phyloP scores from a whole-genome alignment of 2,329 filamentous ascomycete genomes.

The Endoconidiophora polonica region DNA sequence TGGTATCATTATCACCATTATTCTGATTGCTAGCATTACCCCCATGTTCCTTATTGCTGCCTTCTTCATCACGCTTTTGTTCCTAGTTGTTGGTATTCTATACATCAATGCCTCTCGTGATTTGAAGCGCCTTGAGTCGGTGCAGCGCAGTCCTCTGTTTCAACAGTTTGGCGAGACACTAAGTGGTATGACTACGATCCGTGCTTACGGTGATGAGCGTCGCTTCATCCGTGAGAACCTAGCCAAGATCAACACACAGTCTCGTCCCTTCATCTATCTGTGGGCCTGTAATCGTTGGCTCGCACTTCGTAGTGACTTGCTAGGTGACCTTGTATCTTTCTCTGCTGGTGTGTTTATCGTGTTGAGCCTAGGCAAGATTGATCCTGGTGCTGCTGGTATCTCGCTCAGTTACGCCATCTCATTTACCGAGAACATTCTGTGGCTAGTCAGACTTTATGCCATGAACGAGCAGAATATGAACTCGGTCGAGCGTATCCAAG shows the following conservation, averaged over 20 bases:
- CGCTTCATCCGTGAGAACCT: constrained; percentile 90
- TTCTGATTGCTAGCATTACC: constrained; percentile 75
- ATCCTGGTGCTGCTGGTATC: constrained; percentile 81
- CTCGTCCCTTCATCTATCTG: constrained; percentile 84
- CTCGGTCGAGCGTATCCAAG: constrained; percentile 90
- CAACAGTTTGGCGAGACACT: constrained; percentile 96
- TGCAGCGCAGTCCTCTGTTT: constrained; percentile 86
- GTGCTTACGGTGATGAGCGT: constrained; percentile 85
- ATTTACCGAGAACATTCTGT: constrained; percentile 92
- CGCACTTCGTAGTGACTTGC: constrained; percentile 74
- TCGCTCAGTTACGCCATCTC: constrained; percentile 91
- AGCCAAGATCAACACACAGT: constrained; percentile 71
- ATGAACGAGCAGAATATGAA: constrained; percentile 99
- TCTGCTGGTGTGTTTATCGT: constrained; percentile 87
- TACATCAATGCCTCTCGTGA: constrained; percentile 90
- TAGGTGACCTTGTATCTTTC: constrained; percentile 84
- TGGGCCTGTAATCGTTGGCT: constrained; percentile 98
- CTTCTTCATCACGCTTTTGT: constrained; percentile 67
- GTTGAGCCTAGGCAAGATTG: constrained; percentile 61
- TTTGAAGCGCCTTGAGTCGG: constrained; percentile 83
- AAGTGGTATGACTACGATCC: constrained; percentile 86
- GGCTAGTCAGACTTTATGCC: constrained; percentile 87
- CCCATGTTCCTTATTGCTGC: constrained; percentile 80
- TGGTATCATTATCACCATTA: constrained; percentile 65
- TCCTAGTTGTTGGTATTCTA: constrained; percentile 67